A percentile compares a stretch with the other conserved stretches of the same genome.
phyloP scores from a whole-genome alignment of 2,329 filamentous ascomycete species.

The Aureobasidium musti region DNA sequence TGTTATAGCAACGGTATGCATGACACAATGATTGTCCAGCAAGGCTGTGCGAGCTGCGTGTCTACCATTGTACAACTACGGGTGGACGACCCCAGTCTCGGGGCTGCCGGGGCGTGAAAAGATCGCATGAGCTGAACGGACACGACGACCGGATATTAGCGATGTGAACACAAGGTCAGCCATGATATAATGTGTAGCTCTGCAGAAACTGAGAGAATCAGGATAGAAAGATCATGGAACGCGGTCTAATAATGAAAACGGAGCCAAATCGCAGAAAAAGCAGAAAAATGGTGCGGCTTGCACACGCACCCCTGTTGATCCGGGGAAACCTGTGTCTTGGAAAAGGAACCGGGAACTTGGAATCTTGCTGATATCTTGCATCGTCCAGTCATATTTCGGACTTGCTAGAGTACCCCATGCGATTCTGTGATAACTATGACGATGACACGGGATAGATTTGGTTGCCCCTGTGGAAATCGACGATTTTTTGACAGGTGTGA shows the following conservation, averaged over 20 bases:
- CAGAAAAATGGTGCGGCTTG: constrained; percentile 18
- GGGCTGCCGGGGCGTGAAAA: constrained; percentile 14
- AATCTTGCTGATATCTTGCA: neutral
- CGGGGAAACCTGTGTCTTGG: constrained; percentile 8
- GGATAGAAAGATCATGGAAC: constrained; percentile 9
- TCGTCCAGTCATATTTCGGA: neutral
- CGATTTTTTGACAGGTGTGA: constrained; percentile 10
- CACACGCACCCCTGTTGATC: constrained; percentile 23
- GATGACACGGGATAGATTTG: constrained; percentile 3
- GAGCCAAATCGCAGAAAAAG: constrained; percentile 13
- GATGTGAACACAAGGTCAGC: neutral
- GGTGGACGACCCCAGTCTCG: constrained; percentile 8
- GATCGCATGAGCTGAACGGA: constrained; percentile 11
- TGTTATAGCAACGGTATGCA: constrained; percentile 8
- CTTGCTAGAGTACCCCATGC: neutral
- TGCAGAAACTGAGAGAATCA: neutral
- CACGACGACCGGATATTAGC: constrained; percentile 8
- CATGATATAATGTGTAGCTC: neutral
- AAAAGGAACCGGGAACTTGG: constrained; percentile 7
- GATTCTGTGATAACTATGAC: constrained; percentile 14
- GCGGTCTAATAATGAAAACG: constrained; percentile 9
- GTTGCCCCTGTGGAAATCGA: neutral
- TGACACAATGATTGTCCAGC: neutral
- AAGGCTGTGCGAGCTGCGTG: constrained; percentile 9
- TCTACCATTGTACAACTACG: neutral